These are phyloP conservation scores for Pseudofabraea citricarpa DNA, from an alignment of 2,329 filamentous ascomycete species.

Conservation along the genomic window DNA sequence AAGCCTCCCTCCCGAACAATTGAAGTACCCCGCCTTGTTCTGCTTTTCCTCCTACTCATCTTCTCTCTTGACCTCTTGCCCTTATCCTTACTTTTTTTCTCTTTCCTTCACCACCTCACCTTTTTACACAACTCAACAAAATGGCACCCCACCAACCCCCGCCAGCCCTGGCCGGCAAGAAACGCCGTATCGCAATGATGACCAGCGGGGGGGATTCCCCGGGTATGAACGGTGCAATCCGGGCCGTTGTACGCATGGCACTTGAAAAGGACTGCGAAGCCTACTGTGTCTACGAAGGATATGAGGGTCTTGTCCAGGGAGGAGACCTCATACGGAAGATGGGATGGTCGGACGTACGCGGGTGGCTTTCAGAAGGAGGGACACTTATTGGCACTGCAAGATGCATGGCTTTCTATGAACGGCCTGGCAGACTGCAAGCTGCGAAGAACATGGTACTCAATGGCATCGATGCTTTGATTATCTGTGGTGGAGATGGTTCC, in stretches of 20 bases:
- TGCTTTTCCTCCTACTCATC: background rate
- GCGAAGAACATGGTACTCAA: constrained; percentile 92
- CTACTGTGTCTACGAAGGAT: constrained; percentile 86
- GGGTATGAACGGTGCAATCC: constrained; percentile 69
- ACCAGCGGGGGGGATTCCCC: constrained; percentile 72
- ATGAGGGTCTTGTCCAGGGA: constrained; percentile 89
- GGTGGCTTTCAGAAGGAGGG: constrained; percentile 89
- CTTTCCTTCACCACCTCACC: background rate
- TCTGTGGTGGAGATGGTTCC: constrained; percentile 95
- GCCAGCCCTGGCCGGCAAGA: constrained; percentile 23
- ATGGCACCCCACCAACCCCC: constrained; percentile 21
- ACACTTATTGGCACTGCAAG: constrained; percentile 94
- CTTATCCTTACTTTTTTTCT: background rate
- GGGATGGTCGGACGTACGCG: constrained; percentile 89
- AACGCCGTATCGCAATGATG: constrained; percentile 57
- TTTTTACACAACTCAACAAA: constrained; percentile 4
- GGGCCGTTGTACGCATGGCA: constrained; percentile 81
- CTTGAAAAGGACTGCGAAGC: constrained; percentile 79
- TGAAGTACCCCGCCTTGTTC: background rate
- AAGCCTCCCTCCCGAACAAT: background rate
- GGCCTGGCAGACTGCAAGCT: constrained; percentile 73
- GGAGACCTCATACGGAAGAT: constrained; percentile 84
- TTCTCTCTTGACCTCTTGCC: background rate
- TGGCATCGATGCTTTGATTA: constrained; percentile 92
- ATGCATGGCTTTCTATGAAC: constrained; percentile 88